These are phyloP conservation scores for Cornus kousa DNA, from an alignment of 148 eudicot species.

Conservation along the genomic window DNA sequence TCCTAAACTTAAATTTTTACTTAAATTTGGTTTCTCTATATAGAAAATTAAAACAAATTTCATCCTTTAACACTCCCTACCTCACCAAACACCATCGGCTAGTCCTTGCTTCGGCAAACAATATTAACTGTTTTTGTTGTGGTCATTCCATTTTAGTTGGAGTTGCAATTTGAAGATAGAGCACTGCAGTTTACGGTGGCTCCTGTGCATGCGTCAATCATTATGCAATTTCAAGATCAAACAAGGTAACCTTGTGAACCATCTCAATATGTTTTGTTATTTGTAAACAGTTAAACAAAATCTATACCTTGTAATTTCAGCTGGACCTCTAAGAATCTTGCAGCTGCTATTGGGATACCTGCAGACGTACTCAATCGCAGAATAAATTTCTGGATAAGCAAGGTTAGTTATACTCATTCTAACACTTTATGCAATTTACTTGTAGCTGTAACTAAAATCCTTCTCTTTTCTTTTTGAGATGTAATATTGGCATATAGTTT, in stretches of 20 bases:
- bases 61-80: background rate
- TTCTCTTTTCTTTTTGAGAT: background rate
- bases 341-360: slow-evolving; percentile 83
- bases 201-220: slow-evolving; percentile 86
- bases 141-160: slow-evolving; percentile 50
- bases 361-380: slow-evolving; percentile 74
- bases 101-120: background rate
- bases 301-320: slow-evolving; percentile 36
- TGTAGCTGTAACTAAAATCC: background rate
- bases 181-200: slow-evolving; percentile 75
- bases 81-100: background rate
- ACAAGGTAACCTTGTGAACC: slow-evolving; percentile 44
- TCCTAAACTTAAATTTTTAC: background rate
- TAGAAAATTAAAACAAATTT: background rate
- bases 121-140: background rate
- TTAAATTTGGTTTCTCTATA: slow-evolving; percentile 9
- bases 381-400: slow-evolving; percentile 93
- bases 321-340: slow-evolving; percentile 90
- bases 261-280: slow-evolving; percentile 5
- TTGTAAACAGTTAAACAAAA: slow-evolving; percentile 7
- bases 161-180: slow-evolving; percentile 85
- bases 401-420: slow-evolving; percentile 41
- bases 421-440: background rate
- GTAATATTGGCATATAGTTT: slow-evolving; percentile 4
- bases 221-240: slow-evolving; percentile 85